Evolutionary conservation across 331 rosid genomes (phyloP), one percentile per base, ranked within the genome.

Genomic region (Malus hybrid): DNA sequence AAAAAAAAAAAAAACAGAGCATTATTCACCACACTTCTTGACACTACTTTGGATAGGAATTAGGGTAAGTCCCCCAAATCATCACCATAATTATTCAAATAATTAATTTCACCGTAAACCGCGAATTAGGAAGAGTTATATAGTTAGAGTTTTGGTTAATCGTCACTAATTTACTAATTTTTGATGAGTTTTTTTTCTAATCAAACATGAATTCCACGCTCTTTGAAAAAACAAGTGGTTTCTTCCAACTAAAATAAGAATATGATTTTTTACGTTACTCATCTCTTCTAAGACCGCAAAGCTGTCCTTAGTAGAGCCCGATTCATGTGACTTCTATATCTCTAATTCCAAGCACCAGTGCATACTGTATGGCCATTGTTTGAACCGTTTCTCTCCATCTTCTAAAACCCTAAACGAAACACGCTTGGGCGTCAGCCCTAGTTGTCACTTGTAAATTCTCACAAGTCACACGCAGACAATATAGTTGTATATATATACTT

Each of bases 311-410:
- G 77, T 71, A 71, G 80, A 56, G 74, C 70, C 61, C 78, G 12
- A 42, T 75, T 75, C 83, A 60, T 74, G 83, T 83, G 76, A 83
- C 48, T 55, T 83, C 42, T 36, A 18, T 13, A 59, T 83, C 44
- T 29, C 67, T 20, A 59, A 59, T 59, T 59, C 64, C 31, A 59
- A 59, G 29, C 64, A 59, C 16, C 4, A 59, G 46, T n/a, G 29
- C 64, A 59, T 13, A 9, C 9, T 62, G 6, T 24, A 62, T 28
- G 67, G 57, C 57, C 18, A 62, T 62, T 24, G 55, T 56, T 32
- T 12, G 56, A 44, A 70, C 77, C 71, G 77, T 67, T 67, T 44
- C 61, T 44, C 54, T 54, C 14, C 19, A 2, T 31, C 22, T 33
- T 19, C 27, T 16, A 52, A 32, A 27, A 6, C 16, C 72, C 32